Percentiles rank a stretch among this genome's conserved stretches.
Conservation (phyloP, 2,329 filamentous ascomycete species). For the Mycocentrospora acerina region DNA sequence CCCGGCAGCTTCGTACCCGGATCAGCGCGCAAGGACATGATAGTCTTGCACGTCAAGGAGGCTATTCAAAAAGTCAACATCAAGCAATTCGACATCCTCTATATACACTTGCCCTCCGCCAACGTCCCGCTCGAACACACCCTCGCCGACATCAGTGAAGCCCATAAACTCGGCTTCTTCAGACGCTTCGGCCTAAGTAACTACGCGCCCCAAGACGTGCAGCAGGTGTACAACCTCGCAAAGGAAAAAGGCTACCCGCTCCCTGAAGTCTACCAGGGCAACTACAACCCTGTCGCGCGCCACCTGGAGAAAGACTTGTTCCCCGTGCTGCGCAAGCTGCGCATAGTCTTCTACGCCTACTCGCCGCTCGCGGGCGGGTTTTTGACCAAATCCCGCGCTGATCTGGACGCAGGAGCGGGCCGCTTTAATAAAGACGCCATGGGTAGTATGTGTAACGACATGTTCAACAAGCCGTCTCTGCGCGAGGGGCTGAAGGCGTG, state of each 20-base stretch:
- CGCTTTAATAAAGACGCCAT: slow-evolving; percentile 29
- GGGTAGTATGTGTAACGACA: slow-evolving; percentile 38
- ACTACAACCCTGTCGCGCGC: slow-evolving; percentile 46
- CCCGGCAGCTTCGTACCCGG: slow-evolving; percentile 41
- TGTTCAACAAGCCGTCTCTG: slow-evolving; percentile 42
- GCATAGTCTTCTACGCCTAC: slow-evolving; percentile 51
- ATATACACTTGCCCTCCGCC: slow-evolving; percentile 36
- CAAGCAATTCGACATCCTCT: slow-evolving; percentile 37
- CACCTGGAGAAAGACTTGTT: slow-evolving; percentile 46
- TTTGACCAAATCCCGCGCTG: slow-evolving; percentile 36
- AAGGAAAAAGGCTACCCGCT: slow-evolving; percentile 35
- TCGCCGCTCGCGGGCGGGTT: slow-evolving; percentile 39
- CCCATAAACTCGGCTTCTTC: slow-evolving; percentile 36
- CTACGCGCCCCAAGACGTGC: slow-evolving; percentile 32
- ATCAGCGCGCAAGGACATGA: slow-evolving; percentile 36
- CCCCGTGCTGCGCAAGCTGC: slow-evolving; percentile 47
- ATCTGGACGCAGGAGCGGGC: slow-evolving; percentile 39
- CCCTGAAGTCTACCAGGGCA: slow-evolving; percentile 52
- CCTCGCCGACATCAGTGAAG: slow-evolving; percentile 33
- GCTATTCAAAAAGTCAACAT: slow-evolving; percentile 30
- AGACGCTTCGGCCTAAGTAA: slow-evolving; percentile 39
- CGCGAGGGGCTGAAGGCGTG: slow-evolving; percentile 42
- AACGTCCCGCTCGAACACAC: slow-evolving; percentile 31
- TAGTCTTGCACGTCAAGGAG: slow-evolving; percentile 37
- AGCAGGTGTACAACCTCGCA: slow-evolving; percentile 32